phyloP scores from a whole-genome alignment of 1,139 yeast species.

The Geotrichum carabidarum region DNA sequence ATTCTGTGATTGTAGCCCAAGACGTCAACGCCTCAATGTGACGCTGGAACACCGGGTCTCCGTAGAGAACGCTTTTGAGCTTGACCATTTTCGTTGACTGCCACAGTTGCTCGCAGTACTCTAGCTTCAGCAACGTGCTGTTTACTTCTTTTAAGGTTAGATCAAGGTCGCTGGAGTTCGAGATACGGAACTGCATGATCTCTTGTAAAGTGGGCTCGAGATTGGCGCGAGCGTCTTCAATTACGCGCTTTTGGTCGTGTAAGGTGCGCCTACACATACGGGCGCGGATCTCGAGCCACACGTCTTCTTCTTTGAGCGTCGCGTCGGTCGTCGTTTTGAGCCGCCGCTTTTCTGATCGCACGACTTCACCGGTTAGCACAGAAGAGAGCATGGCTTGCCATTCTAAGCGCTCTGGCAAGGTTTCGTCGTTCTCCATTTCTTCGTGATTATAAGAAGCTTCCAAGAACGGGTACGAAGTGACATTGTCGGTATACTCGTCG shows the following conservation, averaged over 20 bases:
- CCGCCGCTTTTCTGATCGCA: conserved; percentile 83
- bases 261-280: conserved; percentile 75
- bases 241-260: conserved; percentile 69
- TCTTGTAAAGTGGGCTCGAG: conserved; percentile 74
- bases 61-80: conserved; percentile 68
- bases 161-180: conserved; percentile 31
- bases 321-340: conserved; percentile 45
- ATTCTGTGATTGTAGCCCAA: conserved; percentile 73
- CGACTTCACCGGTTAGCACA: conserved; percentile 92
- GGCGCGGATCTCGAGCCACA: conserved; percentile 79
- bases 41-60: conserved; percentile 57
- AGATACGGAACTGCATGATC: conserved; percentile 57
- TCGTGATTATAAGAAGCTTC: conserved; percentile 23
- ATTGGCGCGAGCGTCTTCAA: conserved; percentile 63
- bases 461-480: conserved; percentile 25
- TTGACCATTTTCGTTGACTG: conserved; percentile 74
- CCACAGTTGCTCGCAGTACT: conserved; percentile 73
- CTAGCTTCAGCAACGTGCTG: conserved; percentile 55
- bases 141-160: conserved; percentile 46
- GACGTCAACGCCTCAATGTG: conserved; percentile 75
- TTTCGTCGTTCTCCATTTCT: conserved; percentile 38
- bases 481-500: conserved; percentile 35
- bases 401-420: conserved; percentile 74
- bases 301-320: conserved; percentile 49
- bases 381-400: conserved; percentile 94